These are phyloP conservation scores for Ogataea polymorpha DNA, from an alignment of 805 yeast genomes.

Conservation along the genomic window DNA sequence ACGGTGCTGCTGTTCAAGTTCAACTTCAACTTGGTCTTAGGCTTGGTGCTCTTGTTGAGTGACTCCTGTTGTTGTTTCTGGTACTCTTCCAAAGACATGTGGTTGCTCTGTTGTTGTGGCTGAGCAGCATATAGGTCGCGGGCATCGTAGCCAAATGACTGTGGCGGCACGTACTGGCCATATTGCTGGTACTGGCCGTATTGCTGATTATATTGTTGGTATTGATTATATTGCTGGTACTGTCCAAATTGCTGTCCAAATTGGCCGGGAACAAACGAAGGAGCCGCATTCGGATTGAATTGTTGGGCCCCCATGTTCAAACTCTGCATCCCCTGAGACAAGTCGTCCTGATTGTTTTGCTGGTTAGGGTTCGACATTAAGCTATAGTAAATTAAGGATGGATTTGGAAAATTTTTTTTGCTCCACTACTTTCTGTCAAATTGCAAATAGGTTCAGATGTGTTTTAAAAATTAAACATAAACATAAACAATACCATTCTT, in stretches of 20 bases:
- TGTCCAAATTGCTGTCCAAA: constrained; percentile 27
- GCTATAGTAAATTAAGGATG: constrained; percentile 1
- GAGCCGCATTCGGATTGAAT: constrained; percentile 50
- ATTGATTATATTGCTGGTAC: constrained; percentile 9
- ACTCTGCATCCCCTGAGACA: constrained; percentile 43
- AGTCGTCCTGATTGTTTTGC: constrained; percentile 41
- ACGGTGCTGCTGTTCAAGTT: constrained; percentile 59
- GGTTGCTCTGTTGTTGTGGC: constrained; percentile 28
- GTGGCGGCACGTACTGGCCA: constrained; percentile 27
- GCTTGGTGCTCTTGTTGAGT: constrained; percentile 45
- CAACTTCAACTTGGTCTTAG: constrained; percentile 64
- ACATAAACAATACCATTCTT: constrained; percentile 3
- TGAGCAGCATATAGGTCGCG: constrained; percentile 25
- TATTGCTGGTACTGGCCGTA: constrained; percentile 18
- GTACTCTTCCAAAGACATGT: constrained; percentile 80
- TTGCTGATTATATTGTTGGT: constrained; percentile 19
- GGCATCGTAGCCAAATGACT: constrained; percentile 25
- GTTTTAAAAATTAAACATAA: constrained; percentile 10
- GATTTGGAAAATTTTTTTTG: constrained; percentile 8
- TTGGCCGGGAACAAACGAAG: constrained; percentile 46
- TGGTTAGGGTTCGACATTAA: constrained; percentile 31
- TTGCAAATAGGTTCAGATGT: constrained; percentile 2
- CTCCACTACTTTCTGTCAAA: constrained; percentile 10
- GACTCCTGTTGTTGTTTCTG: constrained; percentile 59
- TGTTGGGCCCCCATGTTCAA: constrained; percentile 37